Evolutionary conservation across 1,284 basidiomycete species (phyloP).

Genomic region (Meira nashicola): DNA sequence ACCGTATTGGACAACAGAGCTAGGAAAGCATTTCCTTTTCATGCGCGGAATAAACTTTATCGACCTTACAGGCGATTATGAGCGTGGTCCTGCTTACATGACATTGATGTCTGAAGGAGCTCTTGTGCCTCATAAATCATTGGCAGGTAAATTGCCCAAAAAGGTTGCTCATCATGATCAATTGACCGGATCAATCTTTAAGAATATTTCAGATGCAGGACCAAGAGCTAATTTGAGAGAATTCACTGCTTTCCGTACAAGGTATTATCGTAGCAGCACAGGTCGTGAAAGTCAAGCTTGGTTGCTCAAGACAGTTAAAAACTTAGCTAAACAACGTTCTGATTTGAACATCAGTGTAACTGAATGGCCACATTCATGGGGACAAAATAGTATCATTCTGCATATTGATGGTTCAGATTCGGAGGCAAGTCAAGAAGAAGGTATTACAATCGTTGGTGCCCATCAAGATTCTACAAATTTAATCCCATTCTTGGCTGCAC

Average conservation of each 20-base stretch:
- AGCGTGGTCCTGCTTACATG: slow-evolving; percentile 1
- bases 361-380: slow-evolving; percentile 85
- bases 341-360: slow-evolving; percentile 61
- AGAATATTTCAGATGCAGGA: slow-evolving; percentile 28
- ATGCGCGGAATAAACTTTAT: slow-evolving; percentile 33
- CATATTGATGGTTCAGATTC: slow-evolving; percentile 31
- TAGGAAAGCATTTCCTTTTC: slow-evolving; percentile 35
- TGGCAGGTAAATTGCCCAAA: slow-evolving; percentile 21
- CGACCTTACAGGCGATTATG: slow-evolving; percentile 38
- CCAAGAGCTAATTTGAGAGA: slow-evolving; percentile 49
- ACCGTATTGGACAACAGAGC: slow-evolving; percentile 44
- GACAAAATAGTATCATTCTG: slow-evolving; percentile 76
- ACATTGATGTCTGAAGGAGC: neutral
- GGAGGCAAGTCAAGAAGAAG: slow-evolving; percentile 20
- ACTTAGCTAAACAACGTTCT: slow-evolving; percentile 16
- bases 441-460: slow-evolving; percentile 65
- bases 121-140: neutral
- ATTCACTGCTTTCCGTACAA: slow-evolving; percentile 57
- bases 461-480: slow-evolving; percentile 72
- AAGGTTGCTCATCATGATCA: slow-evolving; percentile 19
- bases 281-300: slow-evolving; percentile 72
- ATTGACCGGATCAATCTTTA: slow-evolving; percentile 23
- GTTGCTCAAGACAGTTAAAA: slow-evolving; percentile 57
- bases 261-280: slow-evolving; percentile 62
- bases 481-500: slow-evolving; percentile 39